Conservation (phyloP, 345 rosid species). For the Reutealis trisperma region DNA sequence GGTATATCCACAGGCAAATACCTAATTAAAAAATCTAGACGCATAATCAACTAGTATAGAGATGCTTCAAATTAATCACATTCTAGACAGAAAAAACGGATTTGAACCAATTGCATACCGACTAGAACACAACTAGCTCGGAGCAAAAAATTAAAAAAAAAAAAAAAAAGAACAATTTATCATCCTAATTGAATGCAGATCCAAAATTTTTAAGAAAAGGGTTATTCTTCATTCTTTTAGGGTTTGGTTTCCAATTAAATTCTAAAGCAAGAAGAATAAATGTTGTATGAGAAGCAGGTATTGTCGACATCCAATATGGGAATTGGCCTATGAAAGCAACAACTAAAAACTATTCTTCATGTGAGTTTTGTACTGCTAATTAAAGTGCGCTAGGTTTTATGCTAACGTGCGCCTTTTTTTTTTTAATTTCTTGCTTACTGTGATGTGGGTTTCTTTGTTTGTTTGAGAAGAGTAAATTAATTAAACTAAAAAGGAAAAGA, state of each 20-base stretch:
- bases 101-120: neutral
- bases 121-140: neutral
- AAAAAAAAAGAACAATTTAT: too few species aligned
- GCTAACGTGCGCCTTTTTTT: slow-evolving; percentile 31
- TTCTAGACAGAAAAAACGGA: neutral
- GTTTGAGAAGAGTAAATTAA: too few species aligned
- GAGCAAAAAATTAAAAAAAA: too few species aligned
- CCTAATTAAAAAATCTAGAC: neutral
- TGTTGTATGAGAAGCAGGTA: neutral
- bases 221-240: neutral
- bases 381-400: slow-evolving; percentile 30
- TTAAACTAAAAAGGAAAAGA: neutral
- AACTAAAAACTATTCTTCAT: slow-evolving; percentile 21
- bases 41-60: neutral
- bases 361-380: slow-evolving; percentile 29
- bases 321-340: slow-evolving; percentile 26
- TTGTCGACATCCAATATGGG: slow-evolving; percentile 18
- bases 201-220: neutral
- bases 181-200: neutral
- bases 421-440: neutral
- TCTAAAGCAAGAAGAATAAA: neutral
- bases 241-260: neutral
- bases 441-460: too few species aligned
- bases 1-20: neutral
- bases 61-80: neutral